Conservation (phyloP, 73 alveolate species). For the Paramecium biaurelia region DNA sequence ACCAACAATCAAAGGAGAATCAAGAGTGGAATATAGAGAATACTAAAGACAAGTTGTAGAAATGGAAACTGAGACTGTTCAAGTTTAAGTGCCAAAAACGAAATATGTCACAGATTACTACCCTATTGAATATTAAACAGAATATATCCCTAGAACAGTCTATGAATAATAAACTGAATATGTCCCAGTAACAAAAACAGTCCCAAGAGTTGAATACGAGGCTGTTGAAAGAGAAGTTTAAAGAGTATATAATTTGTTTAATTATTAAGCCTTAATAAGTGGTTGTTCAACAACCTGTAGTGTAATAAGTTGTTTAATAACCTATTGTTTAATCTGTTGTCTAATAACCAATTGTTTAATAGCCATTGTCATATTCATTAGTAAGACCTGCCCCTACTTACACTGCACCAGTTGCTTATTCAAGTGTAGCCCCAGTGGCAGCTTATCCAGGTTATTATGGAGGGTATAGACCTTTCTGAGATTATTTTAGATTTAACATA, state of each 20-base stretch:
- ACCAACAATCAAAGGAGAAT: conserved; percentile 21
- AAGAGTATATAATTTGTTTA: background rate
- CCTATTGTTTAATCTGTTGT: background rate
- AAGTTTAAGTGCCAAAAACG: conserved; percentile 9
- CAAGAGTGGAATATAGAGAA: conserved; percentile 27
- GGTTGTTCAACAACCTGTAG: background rate
- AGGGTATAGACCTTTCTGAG: conserved; percentile 13
- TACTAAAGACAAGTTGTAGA: conserved; percentile 33
- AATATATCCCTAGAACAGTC: conserved; percentile 40
- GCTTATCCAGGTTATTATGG: background rate
- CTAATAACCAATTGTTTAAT: background rate
- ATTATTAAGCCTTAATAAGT: background rate
- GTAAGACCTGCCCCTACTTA: conserved; percentile 5
- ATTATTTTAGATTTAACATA: background rate
- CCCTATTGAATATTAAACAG: conserved; percentile 33
- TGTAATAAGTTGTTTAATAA: background rate
- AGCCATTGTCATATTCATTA: background rate
- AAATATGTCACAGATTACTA: conserved; percentile 39
- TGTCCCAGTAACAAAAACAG: conserved; percentile 30
- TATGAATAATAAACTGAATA: conserved; percentile 35
- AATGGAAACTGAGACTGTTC: conserved; percentile 24
- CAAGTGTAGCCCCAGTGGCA: background rate
- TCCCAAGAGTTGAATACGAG: conserved; percentile 29
- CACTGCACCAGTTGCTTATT: background rate
- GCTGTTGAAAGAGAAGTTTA: conserved; percentile 29